These are phyloP conservation scores for Ascosphaera pollenicola DNA, from an alignment of 2,329 filamentous ascomycete genomes.

Conservation along the genomic window DNA sequence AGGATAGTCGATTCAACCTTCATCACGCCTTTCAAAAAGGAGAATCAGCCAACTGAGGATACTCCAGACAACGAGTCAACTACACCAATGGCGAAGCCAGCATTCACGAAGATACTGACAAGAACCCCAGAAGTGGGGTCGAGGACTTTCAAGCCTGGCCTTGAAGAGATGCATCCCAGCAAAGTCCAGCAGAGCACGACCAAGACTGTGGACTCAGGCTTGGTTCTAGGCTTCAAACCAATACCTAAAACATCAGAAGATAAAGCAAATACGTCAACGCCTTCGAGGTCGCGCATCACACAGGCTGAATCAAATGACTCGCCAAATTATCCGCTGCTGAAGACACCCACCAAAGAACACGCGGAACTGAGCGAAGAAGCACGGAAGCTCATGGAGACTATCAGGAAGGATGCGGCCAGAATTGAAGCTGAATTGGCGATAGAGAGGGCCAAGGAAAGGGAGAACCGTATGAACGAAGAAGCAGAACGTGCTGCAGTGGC, in stretches of 20 bases:
- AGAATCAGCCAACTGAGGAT: no score
- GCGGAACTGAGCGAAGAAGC: slow-evolving; percentile 27
- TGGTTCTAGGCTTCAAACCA: slow-evolving; percentile 63
- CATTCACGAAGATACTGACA: slow-evolving; percentile 14
- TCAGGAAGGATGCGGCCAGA: slow-evolving; percentile 47
- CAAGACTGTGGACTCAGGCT: slow-evolving; percentile 54
- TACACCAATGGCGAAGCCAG: slow-evolving; percentile 11
- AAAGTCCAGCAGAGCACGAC: slow-evolving; percentile 54
- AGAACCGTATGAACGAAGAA: slow-evolving; percentile 21
- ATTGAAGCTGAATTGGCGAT: slow-evolving; percentile 48
- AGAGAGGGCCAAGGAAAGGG: slow-evolving; percentile 32
- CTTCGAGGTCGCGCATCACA: slow-evolving; percentile 18
- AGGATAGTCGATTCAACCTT: no score
- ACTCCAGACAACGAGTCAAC: no score
- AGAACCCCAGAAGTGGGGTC: slow-evolving; percentile 43
- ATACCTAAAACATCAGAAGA: slow-evolving; percentile 21
- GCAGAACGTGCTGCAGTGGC: slow-evolving; percentile 22
- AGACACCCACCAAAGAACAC: slow-evolving; percentile 12
- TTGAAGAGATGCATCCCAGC: slow-evolving; percentile 79
- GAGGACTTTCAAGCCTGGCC: slow-evolving; percentile 37
- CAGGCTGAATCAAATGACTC: slow-evolving; percentile 17
- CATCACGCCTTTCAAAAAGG: no score
- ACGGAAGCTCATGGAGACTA: slow-evolving; percentile 37
- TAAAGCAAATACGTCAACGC: slow-evolving; percentile 8
- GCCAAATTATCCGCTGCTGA: slow-evolving; percentile 24